Evolutionary conservation across 148 eudicot genomes (phyloP).

Genomic region (Drosera capensis): DNA sequence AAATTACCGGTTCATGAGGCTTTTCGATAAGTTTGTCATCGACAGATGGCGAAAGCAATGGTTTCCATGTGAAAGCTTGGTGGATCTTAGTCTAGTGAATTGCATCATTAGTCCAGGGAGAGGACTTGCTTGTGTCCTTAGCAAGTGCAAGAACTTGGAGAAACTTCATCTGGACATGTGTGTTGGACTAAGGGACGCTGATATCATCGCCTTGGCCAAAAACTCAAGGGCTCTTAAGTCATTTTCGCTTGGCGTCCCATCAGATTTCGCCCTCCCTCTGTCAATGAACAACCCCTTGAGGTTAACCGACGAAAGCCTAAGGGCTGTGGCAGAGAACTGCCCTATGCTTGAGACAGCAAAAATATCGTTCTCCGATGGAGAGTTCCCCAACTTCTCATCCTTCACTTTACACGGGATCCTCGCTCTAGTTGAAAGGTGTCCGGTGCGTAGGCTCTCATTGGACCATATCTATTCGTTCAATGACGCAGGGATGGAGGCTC

Average conservation of each 20-base stretch:
- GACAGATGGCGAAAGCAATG: constrained; percentile 64
- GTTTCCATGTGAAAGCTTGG: constrained; percentile 63
- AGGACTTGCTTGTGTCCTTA: constrained; percentile 80
- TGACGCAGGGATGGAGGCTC: constrained; percentile 67
- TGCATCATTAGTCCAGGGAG: constrained; percentile 74
- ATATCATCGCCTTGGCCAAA: constrained; percentile 49
- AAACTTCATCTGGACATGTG: constrained; percentile 69
- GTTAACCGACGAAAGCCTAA: constrained; percentile 63
- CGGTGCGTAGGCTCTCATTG: constrained; percentile 46
- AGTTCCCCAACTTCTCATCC: constrained; percentile 61
- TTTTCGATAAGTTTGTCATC: constrained; percentile 52
- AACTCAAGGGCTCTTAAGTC: constrained; percentile 43
- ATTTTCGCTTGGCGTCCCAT: constrained; percentile 56
- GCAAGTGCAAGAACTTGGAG: constrained; percentile 57
- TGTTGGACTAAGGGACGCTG: constrained; percentile 65
- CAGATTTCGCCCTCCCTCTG: constrained; percentile 56
- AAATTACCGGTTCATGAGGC: constrained; percentile 76
- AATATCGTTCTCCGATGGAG: constrained; percentile 59
- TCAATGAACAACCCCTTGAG: constrained; percentile 42
- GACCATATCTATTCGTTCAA: constrained; percentile 62
- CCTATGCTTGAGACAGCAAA: constrained; percentile 41
- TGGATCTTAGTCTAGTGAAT: constrained; percentile 54
- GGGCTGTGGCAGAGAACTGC: constrained; percentile 56
- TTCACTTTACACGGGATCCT: constrained; percentile 54
- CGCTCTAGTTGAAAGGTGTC: constrained; percentile 40